Percentiles rank a stretch among this genome's conserved stretches.
Conservation (phyloP, 495 filamentous ascomycete genomes). For the Glutinoglossum americanum region DNA sequence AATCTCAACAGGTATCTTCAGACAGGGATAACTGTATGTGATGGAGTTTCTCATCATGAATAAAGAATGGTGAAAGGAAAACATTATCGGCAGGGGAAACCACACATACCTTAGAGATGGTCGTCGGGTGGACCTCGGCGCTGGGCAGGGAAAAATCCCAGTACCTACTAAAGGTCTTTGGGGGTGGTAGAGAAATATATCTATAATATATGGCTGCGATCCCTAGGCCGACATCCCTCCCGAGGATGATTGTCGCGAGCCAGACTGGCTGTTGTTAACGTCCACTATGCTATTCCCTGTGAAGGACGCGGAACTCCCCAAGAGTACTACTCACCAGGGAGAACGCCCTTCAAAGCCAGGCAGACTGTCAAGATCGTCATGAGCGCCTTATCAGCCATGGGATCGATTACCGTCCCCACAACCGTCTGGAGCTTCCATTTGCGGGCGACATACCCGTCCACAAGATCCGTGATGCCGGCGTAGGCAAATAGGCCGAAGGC, state of each 20-base stretch:
- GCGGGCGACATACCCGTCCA: constrained; percentile 85
- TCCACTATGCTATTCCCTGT: neutral
- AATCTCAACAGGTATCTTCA: no score
- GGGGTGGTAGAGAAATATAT: constrained; percentile 78
- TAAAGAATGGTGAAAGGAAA: no score
- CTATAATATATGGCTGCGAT: constrained; percentile 84
- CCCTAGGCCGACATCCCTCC: constrained; percentile 70
- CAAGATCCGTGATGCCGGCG: constrained; percentile 72
- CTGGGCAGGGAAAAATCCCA: constrained; percentile 93
- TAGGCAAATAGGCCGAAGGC: constrained; percentile 77
- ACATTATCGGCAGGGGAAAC: no score
- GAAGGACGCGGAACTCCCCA: neutral
- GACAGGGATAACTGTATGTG: no score
- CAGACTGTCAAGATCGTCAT: constrained; percentile 83
- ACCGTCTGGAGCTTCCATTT: constrained; percentile 76
- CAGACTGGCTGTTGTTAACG: constrained; percentile 32
- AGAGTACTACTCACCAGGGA: constrained; percentile 40
- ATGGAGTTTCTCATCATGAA: no score
- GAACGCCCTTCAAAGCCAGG: constrained; percentile 54
- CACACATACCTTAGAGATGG: constrained; percentile 51
- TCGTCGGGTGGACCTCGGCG: constrained; percentile 81
- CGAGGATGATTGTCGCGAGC: constrained; percentile 72
- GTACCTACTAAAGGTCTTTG: constrained; percentile 81
- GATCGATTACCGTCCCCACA: constrained; percentile 88
- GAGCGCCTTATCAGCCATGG: constrained; percentile 86